Evolutionary conservation across 208 protist genomes (phyloP), one percentile per base, ranked within the genome.

Genomic region (Crithidia fasciculata): DNA sequence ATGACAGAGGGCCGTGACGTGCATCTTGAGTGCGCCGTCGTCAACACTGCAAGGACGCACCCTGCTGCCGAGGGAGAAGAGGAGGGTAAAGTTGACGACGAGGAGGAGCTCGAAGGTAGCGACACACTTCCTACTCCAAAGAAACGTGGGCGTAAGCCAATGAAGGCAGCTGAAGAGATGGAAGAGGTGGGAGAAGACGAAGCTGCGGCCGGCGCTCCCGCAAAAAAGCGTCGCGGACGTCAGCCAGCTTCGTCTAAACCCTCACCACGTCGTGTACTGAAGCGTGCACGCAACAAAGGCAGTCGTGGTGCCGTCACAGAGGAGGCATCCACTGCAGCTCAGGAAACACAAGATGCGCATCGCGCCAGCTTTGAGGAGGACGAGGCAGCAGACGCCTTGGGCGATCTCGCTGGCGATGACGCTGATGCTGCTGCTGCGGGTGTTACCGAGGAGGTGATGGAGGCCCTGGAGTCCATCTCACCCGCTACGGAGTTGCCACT

Each of bases 1-100:
- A 43, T 76, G 52, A 36, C 47, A 7, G 50, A 19, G 12, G 39
- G 62, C 6, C 13, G 52, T 4, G 71, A 76, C 36, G 62, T 50
- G 12, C 28, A 69, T 2, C 50, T 76, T 13, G 62, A 76, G 62
- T 76, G 71, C 47, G 55, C 50, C 7, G 60, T 76, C 16, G 45
- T 62, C 16, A 36, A 45, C 5, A 16, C 8, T 28, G 63, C 19
- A 5, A n/a, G 8, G 8, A 18, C 54, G 54, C 54, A 18, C 2
- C 28, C 28, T 28, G 28, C 28, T 28, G 28, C 28, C 28, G 28
- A 28, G 28, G 28, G 28, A 28, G 28, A 28, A 28, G 28, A 28
- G 43, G 60, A 53, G 40, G 49, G 45, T 8, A n/a, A 5, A 4
- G 62, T 18, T 15, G 62, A 43, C 39, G 50, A 36, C 2, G 61